These are phyloP conservation scores for Fragaria iinumae DNA, from an alignment of 306 rosid genomes.

Conservation along the genomic window DNA sequence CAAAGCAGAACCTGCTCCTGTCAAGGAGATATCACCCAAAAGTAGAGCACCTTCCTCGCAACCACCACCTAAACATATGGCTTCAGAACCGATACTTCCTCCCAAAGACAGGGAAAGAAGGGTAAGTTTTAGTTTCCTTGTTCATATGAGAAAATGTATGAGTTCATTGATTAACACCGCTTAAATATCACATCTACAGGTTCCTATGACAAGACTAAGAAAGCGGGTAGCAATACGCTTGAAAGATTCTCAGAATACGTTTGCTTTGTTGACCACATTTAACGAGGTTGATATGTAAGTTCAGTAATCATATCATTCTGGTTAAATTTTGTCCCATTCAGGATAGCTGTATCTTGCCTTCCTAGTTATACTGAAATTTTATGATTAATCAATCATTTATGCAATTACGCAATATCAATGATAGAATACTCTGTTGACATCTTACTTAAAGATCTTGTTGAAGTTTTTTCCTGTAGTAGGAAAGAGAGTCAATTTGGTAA, in stretches of 20 bases:
- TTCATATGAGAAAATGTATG: slow-evolving; percentile 4
- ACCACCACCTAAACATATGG: slow-evolving; percentile 32
- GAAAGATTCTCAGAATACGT: slow-evolving; percentile 68
- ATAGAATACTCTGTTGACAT: not conserved
- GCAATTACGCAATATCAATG: not conserved
- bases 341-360: not conserved
- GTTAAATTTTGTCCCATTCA: not conserved
- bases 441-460: not conserved
- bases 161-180: not conserved
- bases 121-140: slow-evolving; percentile 33
- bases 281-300: slow-evolving; percentile 68
- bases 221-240: slow-evolving; percentile 64
- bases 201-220: slow-evolving; percentile 70
- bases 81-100: slow-evolving; percentile 51
- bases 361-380: not conserved
- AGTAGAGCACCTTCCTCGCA: slow-evolving; percentile 37
- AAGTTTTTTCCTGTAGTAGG: not conserved
- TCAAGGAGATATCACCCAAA: slow-evolving; percentile 31
- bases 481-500: not conserved
- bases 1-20: slow-evolving; percentile 35
- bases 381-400: not conserved
- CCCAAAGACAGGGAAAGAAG: slow-evolving; percentile 70
- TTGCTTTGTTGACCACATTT: slow-evolving; percentile 65
- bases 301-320: not conserved
- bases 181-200: slow-evolving; percentile 27